phyloP scores from a whole-genome alignment of 2,329 filamentous ascomycete genomes.

The Xylaria sp. region DNA sequence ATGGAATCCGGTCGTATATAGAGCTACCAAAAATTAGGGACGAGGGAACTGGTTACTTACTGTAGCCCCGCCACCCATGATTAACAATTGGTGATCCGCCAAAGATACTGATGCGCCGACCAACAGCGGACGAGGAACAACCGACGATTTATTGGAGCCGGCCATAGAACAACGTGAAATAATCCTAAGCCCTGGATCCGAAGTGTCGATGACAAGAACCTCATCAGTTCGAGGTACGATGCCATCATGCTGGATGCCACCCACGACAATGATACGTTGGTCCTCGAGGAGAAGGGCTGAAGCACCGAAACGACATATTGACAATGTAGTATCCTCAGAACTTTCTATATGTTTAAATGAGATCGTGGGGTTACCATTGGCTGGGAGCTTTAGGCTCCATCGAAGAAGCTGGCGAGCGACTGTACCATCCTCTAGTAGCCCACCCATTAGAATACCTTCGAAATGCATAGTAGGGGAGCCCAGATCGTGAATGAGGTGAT shows the following conservation, averaged over 20 bases:
- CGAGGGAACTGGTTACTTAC: constrained; percentile 16
- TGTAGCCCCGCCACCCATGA: constrained; percentile 83
- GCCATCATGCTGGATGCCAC: constrained; percentile 56
- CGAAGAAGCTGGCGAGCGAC: constrained; percentile 71
- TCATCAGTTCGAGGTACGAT: constrained; percentile 62
- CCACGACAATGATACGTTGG: constrained; percentile 52
- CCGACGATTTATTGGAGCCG: not conserved
- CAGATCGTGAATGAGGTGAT: constrained; percentile 37
- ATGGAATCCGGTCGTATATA: not conserved
- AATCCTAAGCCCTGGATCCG: constrained; percentile 42
- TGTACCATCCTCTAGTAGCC: constrained; percentile 72
- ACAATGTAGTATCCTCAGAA: constrained; percentile 25
- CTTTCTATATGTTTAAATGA: constrained; percentile 41
- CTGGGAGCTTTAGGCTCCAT: constrained; percentile 63
- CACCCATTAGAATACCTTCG: constrained; percentile 75
- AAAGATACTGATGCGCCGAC: constrained; percentile 71
- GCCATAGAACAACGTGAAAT: constrained; percentile 40
- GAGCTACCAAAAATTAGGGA: not conserved
- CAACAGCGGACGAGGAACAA: constrained; percentile 68
- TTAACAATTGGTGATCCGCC: constrained; percentile 62
- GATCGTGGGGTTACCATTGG: constrained; percentile 47
- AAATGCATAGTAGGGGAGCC: constrained; percentile 48
- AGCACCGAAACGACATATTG: constrained; percentile 57
- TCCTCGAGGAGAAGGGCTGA: constrained; percentile 47
- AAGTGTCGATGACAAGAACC: constrained; percentile 56